Base-by-base conservation (phyloP, 2,329 filamentous ascomycete genomes). In the Lecanoromycetidae sp. region DNA sequence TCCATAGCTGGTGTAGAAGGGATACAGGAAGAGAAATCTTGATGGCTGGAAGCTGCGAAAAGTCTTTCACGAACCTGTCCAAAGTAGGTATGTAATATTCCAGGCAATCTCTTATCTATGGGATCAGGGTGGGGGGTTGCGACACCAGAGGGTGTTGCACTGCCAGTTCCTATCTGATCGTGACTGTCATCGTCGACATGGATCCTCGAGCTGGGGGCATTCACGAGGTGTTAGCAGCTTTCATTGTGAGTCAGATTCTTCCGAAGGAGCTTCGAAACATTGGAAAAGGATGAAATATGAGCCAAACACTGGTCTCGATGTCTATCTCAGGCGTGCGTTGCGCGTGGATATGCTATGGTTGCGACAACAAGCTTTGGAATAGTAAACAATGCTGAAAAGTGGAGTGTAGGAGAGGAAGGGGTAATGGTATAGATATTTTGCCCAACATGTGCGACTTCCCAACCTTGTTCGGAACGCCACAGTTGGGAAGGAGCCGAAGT, bases 61-160 rank as follows among this genome's bases (percentile, higher is more conserved):
- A 80, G 79, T 72, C 77, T 79, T 75, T 77, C 77, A 95, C 91
- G 82, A 94, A 98, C 91, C 90, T 98, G 91, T 72, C 83, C 84
- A 77, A 96, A 94, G 75, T 91, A 95, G 74, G 83, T 93, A 66
- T 80, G 78, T 76, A 91, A 83, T 71, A 96, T 94, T 64, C 87
- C 86, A 57, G 91, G 91, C 63, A 94, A 75, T 69, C 91, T 84
- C 71, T 94, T 95, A 71, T 98, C 91, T 61, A 84, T 82, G 54
- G 84, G 82, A 68, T 96, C 90, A 57, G 91, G 91, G 61, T 88
- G 84, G 57, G 91, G 91, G 54, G 91, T 98, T 56, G 87, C 84
- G 65, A 94, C 79, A 61, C 88, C 87, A 57, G 88, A 93, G 60
- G 87, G 84, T 34, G 51, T 50, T 23, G 44, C 37, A 26, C 49